Percentiles rank a stretch among this genome's conserved stretches.
These are phyloP conservation scores for Melampsora larici-populina DNA, from an alignment of 1,284 basidiomycete genomes.

Conservation along the genomic window DNA sequence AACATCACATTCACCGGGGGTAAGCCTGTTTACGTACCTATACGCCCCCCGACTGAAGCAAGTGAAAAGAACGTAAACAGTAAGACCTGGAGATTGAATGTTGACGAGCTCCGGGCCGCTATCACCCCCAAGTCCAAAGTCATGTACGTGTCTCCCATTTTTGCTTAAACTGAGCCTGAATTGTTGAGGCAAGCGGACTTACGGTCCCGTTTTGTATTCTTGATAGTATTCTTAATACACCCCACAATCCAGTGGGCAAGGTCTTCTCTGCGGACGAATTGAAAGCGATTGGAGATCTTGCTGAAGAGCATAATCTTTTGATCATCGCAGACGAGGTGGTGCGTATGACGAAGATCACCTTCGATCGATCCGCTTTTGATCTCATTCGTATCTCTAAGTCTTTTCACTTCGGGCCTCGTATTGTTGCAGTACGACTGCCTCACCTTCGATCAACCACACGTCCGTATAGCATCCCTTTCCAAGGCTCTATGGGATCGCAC, in stretches of 20 bases:
- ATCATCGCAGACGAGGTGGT: conserved; percentile 96
- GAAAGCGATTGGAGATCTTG: conserved; percentile 74
- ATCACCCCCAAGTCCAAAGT: conserved; percentile 83
- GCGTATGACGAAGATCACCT: conserved; percentile 52
- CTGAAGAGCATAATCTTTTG: conserved; percentile 86
- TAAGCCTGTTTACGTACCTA: conserved; percentile 86
- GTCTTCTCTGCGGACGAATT: conserved; percentile 83
- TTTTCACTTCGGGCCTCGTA: too few species aligned
- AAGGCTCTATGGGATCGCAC: conserved; percentile 95
- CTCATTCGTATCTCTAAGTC: too few species aligned
- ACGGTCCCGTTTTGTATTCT: neutral
- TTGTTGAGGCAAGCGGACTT: neutral
- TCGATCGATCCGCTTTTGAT: neutral
- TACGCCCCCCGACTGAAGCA: conserved; percentile 70
- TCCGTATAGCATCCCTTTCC: conserved; percentile 76
- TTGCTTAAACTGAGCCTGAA: neutral
- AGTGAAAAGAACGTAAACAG: conserved; percentile 57
- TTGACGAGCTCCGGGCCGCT: conserved; percentile 75
- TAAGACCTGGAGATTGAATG: conserved; percentile 79
- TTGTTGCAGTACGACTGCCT: conserved; percentile 75
- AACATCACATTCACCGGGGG: conserved; percentile 60
- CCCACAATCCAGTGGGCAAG: conserved; percentile 93
- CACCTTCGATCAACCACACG: conserved; percentile 81
- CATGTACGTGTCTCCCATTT: conserved; percentile 56
- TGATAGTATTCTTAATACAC: conserved; percentile 75